Base-by-base conservation (phyloP, 208 protist species). In the Acanthamoeba royreba region DNA sequence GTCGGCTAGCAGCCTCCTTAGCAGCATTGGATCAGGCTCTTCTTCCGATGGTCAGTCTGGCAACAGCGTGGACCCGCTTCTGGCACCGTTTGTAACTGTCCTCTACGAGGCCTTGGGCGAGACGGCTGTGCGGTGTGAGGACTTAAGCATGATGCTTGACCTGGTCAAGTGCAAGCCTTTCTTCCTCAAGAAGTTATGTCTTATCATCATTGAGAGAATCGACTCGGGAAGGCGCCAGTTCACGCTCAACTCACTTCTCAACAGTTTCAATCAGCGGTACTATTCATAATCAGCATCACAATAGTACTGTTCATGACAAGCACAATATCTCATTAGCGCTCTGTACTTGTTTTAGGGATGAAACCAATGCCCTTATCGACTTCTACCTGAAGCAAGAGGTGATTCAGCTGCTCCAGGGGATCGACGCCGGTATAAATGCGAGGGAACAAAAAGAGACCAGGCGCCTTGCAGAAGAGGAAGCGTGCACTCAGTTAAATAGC, bases 111-210 rank as follows among this genome's bases (percentile, higher is more conserved):
- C 74, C 13, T 33, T 85, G 11, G 74, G 74, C 74, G 74, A 85
- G 74, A 53, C 40, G 15, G 74, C 74, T 4, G 74, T 43, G 40
- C 43, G 43, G 8, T 85, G 74, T 22, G 43, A 46, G 40, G 74
- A 85, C 40, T 28, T 53, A 28, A 43, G 43, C 1, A 31, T 53
- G 40, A 85, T 85, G 74, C 40, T 85, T 28, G 74, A 85, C 40
- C 74, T 85, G 38, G 43, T 85, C 40, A 46, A 85, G 74, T 85
- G 74, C 45, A 85, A 85, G n/a, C 74, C 74, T 35, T 74, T 74
- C 31, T 74, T 74, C 63, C 63, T 74, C 28, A 33, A 40, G 28
- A 74, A 74, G 63, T 17, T 74, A 35, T 74, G 63, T 35, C 63
- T 74, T 8, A 35, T 74, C 63, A 74, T 74, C 63, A 33, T 38